Evolutionary conservation across 2,329 filamentous ascomycete genomes (phyloP), one percentile per base, ranked within the genome.

Genomic region (Microdochium trichocladiopsis): DNA sequence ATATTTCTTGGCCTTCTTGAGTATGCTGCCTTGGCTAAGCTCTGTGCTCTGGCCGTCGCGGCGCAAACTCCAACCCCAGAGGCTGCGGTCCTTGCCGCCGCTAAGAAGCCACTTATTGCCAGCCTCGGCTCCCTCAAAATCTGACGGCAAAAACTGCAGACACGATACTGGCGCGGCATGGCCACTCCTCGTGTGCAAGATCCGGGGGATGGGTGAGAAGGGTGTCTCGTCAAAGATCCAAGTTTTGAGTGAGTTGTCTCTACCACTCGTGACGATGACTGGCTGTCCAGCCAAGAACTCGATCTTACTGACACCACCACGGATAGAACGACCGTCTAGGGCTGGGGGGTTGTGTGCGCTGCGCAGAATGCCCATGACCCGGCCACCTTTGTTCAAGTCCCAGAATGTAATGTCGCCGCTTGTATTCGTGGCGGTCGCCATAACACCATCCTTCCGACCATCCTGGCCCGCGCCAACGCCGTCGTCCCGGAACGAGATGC

Each of bases 201-300:
- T 87, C 18, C 93, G 83, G 2, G 94, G 94, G 11, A 92, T 79
- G 0, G 92, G 85, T 0, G 89, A 94, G 66, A 96, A 96, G 0
- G 93, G 92, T 0, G 86, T 86, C 66, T 95, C 87, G 63, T 97
- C 93, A 61, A 96, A 96, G 55, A 97, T 94, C 93, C 93, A 96
- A 4, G 91, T 92, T 66, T 93, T 95, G 54, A 99, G 74, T 10
- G 92, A 90, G 69, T 99, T 99, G 67, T 99, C 94, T 48, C 88
- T 78, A 4, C 94, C 95, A 57, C 90, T 94, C 10, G 91, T 96
- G 25, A 97, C 76, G 43, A 99, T 80, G 2, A 97, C 87, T 4
- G 90, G 88, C 66, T 99, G 95, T 0, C 92, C 93, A 16, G 86
- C 75, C 11, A 99, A 76, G 61, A 99, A 99, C 61, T 96, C 90